Evolutionary conservation across 352 stramenopile species (phyloP), one percentile per base, ranked within the genome.

Genomic region (Phytophthora capsici): DNA sequence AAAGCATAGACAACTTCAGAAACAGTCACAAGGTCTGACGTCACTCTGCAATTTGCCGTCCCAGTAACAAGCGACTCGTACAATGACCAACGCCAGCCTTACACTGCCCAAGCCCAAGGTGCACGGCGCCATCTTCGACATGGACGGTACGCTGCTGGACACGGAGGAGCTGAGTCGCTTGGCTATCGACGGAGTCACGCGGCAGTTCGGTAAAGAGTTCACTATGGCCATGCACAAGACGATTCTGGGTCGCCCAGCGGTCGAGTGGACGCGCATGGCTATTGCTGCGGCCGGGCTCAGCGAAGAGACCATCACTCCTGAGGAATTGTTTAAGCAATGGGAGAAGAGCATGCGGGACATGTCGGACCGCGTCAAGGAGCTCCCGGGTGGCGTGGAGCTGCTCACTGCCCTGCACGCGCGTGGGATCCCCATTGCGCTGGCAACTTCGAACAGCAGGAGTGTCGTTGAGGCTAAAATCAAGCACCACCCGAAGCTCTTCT

Each of bases 121-220:
- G 22, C 55, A 73, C 37, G 82, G 79, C 51, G 78, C 70, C 37
- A 89, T 94, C 70, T 94, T 94, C 57, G 86, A 94, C 65, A 81
- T 94, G 63, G 86, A 95, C 63, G 86, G 86, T 50, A 95, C 86
- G 36, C 63, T 95, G 43, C 73, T 95, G 59, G 86, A 95, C 65
- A 92, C 84, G 23, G 86, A 95, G 51, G 75, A 80, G 61, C 77
- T 93, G 60, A 93, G 84, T 49, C 71, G 82, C 48, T 61, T 81
- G 12, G 70, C 84, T 20, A 86, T 93, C 60, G 72, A 82, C 49
- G 58, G 80, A 49, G 71, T 87, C 41, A 66, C 86, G 25, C 72
- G 67, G 20, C 72, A 61, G n/a, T 78, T 87, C 43, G 86, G 84
- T n/a, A 78, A 78, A 47, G 62, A 77, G 50, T 89, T 88, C 71